Base-by-base conservation (phyloP, 2,329 filamentous ascomycete species). In the Trichoderma afroharzianum region DNA sequence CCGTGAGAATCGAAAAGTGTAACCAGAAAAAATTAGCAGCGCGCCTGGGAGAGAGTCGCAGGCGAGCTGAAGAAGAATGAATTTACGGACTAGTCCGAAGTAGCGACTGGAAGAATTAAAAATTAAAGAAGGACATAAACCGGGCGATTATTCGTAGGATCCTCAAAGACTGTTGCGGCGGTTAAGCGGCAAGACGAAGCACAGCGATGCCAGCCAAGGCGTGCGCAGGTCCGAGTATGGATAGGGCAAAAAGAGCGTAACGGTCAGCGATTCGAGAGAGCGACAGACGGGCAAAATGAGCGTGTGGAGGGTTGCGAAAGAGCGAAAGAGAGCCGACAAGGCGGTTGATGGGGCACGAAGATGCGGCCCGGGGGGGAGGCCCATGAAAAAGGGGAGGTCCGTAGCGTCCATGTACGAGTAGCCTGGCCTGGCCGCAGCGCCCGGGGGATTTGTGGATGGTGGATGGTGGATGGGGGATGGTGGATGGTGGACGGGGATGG, bases 381-480 rank as follows among this genome's bases (percentile, higher is more conserved):
- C 68, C 68, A 63, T 70, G 68, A 64, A 71, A 63, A 71, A 64
- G 68, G 68, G 68, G 68, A 70, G 58, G 67, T 14, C 50, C 50
- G 63, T 57, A 32, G 55, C 30, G 18, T 30, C 28, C 39, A 43
- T n/a, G 39, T 43, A 43, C 39, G 39, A 43, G 39, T 32, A 12
- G 55, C 18, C 30, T 58, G 63, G 64, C 66, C 39, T 69, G 66
- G 66, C 66, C 57, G 57, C 66, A 62, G 66, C 66, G 66, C 57
- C 55, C 43, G 63, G 57, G 63, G 63, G 7, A 26, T 6, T 6
- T 36, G 33, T 36, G 33, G 33, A 36, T 36, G 33, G 33, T 47
- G 39, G 14, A 28, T 26, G 24, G 33, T 36, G 33, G 33, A 36
- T 36, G 33, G 33, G 30, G 39, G 14, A 28, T 26, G 24, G 33